phyloP scores from a whole-genome alignment of 768 basidiomycete genomes.

The Podaxis sp. region DNA sequence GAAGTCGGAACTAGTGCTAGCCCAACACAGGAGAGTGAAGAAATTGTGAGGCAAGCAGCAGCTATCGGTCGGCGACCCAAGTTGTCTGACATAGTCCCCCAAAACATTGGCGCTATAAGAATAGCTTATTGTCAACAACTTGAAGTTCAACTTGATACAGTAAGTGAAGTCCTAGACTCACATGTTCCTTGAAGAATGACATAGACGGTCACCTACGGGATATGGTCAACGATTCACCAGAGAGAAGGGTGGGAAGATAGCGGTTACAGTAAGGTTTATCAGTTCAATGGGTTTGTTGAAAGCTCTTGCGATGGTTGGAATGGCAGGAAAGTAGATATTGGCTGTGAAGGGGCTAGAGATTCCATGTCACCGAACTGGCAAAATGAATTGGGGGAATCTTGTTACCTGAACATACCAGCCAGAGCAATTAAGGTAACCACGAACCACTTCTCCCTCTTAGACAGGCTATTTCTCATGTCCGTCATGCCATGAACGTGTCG shows the following conservation, averaged over 20 bases:
- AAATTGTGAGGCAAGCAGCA: constrained; percentile 59
- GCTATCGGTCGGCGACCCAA: constrained; percentile 65
- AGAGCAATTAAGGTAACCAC: constrained; percentile 57
- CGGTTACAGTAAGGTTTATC: constrained; percentile 70
- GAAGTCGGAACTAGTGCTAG: constrained; percentile 49
- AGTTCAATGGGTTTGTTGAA: constrained; percentile 68
- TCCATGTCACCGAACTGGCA: not conserved
- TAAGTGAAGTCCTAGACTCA: not conserved
- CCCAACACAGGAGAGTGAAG: constrained; percentile 65
- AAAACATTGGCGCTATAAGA: constrained; percentile 55
- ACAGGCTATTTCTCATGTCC: constrained; percentile 42
- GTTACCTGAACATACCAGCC: constrained; percentile 64
- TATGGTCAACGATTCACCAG: not conserved
- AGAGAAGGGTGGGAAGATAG: not conserved
- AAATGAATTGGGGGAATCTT: not conserved
- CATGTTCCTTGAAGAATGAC: constrained; percentile 59
- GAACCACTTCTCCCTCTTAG: constrained; percentile 61
- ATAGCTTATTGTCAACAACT: not conserved
- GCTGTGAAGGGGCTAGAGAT: constrained; percentile 60
- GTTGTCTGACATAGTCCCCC: constrained; percentile 72
- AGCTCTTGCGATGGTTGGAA: constrained; percentile 60
- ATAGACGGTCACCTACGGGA: constrained; percentile 59
- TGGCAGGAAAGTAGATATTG: constrained; percentile 78
- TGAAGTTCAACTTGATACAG: no score
- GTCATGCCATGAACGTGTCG: not conserved